Conservation (phyloP, 257 asterid species). For the Rubia yunnanensis region DNA sequence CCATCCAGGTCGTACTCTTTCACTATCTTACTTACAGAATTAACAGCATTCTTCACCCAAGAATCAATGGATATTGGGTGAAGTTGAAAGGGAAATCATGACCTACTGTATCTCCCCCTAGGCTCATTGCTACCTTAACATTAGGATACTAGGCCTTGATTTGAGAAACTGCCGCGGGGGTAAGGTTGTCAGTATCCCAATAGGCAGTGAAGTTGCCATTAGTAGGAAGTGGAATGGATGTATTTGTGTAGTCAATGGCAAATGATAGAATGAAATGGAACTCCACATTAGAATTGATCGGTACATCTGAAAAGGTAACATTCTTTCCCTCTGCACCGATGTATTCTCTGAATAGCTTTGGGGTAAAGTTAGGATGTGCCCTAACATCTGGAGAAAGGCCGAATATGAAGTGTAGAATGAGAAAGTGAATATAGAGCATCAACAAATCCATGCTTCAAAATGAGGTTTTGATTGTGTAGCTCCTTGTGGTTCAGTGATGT, state of each 20-base stretch:
- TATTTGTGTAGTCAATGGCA: conserved; percentile 54
- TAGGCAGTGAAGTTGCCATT: conserved; percentile 44
- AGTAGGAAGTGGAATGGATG: conserved; percentile 37
- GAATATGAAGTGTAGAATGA: conserved; percentile 23
- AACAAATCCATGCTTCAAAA: conserved; percentile 28
- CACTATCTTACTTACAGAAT: conserved; percentile 41
- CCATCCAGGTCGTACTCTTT: conserved; percentile 50
- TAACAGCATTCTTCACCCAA: conserved; percentile 64
- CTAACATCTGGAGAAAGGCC: conserved; percentile 5
- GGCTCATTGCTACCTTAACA: conserved; percentile 60
- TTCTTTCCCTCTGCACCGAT: conserved; percentile 47
- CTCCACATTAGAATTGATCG: conserved; percentile 22
- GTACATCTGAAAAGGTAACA: conserved; percentile 44
- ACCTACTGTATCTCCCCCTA: conserved; percentile 47
- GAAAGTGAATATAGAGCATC: conserved; percentile 16
- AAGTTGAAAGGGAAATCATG: conserved; percentile 23
- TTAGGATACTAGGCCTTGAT: conserved; percentile 48
- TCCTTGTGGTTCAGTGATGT: too few species aligned
- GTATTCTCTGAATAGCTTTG: conserved; percentile 58
- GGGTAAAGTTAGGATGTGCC: conserved; percentile 17
- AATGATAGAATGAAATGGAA: conserved; percentile 68
- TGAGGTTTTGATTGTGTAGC: neutral
- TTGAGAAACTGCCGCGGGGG: conserved; percentile 40
- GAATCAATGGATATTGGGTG: conserved; percentile 30
- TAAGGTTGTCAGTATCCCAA: conserved; percentile 54